Evolutionary conservation across 2,329 filamentous ascomycete species (phyloP).

Genomic region (Penicillium sp.): DNA sequence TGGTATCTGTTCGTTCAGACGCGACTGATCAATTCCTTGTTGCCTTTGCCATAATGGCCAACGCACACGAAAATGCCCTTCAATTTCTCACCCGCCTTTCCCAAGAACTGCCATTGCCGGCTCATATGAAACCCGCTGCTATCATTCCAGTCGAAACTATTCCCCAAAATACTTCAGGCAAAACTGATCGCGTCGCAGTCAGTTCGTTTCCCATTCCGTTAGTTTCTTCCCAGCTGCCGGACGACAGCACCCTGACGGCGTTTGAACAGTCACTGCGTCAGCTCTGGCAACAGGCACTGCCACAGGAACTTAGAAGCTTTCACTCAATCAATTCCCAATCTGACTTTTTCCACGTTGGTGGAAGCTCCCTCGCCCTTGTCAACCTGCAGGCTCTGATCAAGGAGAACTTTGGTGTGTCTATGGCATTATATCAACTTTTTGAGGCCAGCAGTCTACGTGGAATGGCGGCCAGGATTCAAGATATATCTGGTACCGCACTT

Average conservation of each 20-base stretch:
- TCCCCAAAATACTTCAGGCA: slow-evolving; percentile 28
- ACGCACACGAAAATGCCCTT: not conserved
- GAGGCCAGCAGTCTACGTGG: slow-evolving; percentile 15
- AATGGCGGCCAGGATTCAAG: slow-evolving; percentile 12
- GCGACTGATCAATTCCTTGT: slow-evolving; percentile 8
- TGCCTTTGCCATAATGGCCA: slow-evolving; percentile 10
- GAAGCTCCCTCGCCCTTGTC: slow-evolving; percentile 14
- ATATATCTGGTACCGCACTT: not conserved
- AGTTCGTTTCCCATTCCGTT: slow-evolving; percentile 6
- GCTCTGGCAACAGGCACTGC: slow-evolving; percentile 17
- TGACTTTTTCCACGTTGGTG: slow-evolving; percentile 22
- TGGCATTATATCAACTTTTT: slow-evolving; percentile 16
- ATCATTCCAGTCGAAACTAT: slow-evolving; percentile 24
- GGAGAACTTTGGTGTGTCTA: slow-evolving; percentile 6
- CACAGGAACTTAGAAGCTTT: slow-evolving; percentile 7
- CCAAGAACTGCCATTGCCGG: slow-evolving; percentile 30
- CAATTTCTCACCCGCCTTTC: slow-evolving; percentile 24
- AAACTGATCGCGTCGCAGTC: slow-evolving; percentile 25
- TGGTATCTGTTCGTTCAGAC: slow-evolving; percentile 12
- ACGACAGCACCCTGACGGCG: not conserved
- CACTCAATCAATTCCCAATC: slow-evolving; percentile 11
- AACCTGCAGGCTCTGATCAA: slow-evolving; percentile 15
- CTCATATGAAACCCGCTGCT: slow-evolving; percentile 36
- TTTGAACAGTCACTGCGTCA: slow-evolving; percentile 11
- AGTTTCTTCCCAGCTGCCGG: not conserved